phyloP scores from a whole-genome alignment of 495 filamentous ascomycete species.

The Peziza echinospora region DNA sequence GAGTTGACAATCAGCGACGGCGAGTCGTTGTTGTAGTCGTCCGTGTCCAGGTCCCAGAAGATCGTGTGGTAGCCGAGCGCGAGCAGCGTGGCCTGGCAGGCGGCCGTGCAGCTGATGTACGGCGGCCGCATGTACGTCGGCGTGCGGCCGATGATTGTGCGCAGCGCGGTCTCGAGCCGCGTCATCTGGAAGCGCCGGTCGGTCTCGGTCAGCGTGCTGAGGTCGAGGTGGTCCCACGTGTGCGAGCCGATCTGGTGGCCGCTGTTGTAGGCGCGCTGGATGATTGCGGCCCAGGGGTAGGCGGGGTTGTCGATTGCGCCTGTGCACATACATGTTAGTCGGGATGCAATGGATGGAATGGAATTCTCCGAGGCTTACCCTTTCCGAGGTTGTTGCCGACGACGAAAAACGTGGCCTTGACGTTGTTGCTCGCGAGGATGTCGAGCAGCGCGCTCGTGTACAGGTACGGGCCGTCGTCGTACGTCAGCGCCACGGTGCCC shows the following conservation, averaged over 20 bases:
- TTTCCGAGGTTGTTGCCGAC: slow-evolving; percentile 44
- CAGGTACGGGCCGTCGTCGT: slow-evolving; percentile 26
- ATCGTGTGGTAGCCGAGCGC: slow-evolving; percentile 23
- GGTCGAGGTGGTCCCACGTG: slow-evolving; percentile 22
- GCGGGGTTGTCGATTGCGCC: slow-evolving; percentile 29
- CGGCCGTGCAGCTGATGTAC: slow-evolving; percentile 18
- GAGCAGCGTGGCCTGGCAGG: slow-evolving; percentile 17
- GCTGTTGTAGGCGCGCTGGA: slow-evolving; percentile 11
- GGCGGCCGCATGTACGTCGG: slow-evolving; percentile 28
- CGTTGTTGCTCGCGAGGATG: slow-evolving; percentile 7
- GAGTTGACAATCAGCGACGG: slow-evolving; percentile 8
- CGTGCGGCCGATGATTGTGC: slow-evolving; percentile 18
- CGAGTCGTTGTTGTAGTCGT: slow-evolving; percentile 21
- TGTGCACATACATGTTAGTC: too few relatives aligned
- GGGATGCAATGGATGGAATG: slow-evolving; percentile 25
- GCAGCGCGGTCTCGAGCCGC: slow-evolving; percentile 16
- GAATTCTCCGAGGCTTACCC: slow-evolving; percentile 27
- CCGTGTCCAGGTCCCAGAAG: slow-evolving; percentile 26
- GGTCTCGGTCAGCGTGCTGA: slow-evolving; percentile 7
- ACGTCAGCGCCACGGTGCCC: slow-evolving; percentile 24
- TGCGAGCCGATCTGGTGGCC: slow-evolving; percentile 16
- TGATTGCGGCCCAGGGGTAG: slow-evolving; percentile 25
- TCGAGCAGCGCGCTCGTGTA: not conserved
- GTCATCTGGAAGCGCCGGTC: slow-evolving; percentile 17
- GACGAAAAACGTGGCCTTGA: slow-evolving; percentile 49